Evolutionary conservation across 2,329 filamentous ascomycete genomes (phyloP).

Genomic region (Arthrobotrys musiformis): DNA sequence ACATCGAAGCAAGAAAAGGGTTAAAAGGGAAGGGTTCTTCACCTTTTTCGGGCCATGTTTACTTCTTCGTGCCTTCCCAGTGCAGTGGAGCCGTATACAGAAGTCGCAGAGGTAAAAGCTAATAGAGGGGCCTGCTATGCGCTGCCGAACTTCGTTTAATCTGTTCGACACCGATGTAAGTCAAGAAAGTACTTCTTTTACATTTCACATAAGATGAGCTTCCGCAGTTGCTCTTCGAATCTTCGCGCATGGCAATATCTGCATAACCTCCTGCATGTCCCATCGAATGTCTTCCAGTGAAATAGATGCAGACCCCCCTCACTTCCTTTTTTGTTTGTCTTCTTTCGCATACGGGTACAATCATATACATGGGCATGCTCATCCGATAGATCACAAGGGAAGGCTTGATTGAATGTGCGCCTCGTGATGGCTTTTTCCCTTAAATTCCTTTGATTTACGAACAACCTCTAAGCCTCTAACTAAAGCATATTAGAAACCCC

Average conservation of each 20-base stretch:
- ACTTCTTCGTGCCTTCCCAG: slow-evolving; percentile 30
- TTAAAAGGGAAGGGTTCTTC: slow-evolving; percentile 24
- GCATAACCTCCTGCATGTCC: background rate
- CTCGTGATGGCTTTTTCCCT: slow-evolving; percentile 52
- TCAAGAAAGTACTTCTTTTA: background rate
- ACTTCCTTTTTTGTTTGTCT: background rate
- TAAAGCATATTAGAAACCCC: slow-evolving; percentile 10
- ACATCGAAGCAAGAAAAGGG: slow-evolving; percentile 25
- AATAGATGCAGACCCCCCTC: no score
- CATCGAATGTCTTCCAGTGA: background rate
- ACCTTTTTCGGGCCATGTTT: slow-evolving; percentile 32
- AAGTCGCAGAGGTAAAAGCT: background rate
- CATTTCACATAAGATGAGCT: background rate
- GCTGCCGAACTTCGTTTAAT: no score
- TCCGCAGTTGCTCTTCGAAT: background rate
- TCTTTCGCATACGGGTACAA: slow-evolving; percentile 7
- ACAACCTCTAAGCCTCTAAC: background rate
- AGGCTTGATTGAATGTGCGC: slow-evolving; percentile 9
- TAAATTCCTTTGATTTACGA: slow-evolving; percentile 16
- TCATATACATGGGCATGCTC: slow-evolving; percentile 24
- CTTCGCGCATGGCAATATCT: slow-evolving; percentile 21
- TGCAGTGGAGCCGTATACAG: slow-evolving; percentile 23
- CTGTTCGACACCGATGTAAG: background rate
- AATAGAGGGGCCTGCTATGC: no score
- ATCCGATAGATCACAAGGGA: slow-evolving; percentile 55